These are phyloP conservation scores for Sphenostylis stenocarpa DNA, from an alignment of 306 rosid genomes.

Conservation along the genomic window DNA sequence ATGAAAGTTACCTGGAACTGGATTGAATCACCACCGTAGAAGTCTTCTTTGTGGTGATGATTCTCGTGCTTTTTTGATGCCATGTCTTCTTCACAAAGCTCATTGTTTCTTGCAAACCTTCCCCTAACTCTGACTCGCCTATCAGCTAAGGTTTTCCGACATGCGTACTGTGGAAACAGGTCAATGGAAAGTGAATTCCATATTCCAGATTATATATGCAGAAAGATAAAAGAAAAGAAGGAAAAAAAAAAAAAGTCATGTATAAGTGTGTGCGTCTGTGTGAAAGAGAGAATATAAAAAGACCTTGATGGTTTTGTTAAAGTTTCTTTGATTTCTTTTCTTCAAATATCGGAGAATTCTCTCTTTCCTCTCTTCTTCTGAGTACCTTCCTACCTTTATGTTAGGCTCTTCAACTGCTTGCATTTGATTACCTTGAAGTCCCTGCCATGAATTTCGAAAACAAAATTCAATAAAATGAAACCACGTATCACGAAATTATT, in stretches of 20 bases:
- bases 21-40: slow-evolving; percentile 39
- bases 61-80: slow-evolving; percentile 36
- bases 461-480: neutral
- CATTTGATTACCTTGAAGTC: slow-evolving; percentile 60
- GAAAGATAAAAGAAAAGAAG: neutral
- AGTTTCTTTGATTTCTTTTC: slow-evolving; percentile 96
- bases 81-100: slow-evolving; percentile 48
- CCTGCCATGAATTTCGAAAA: slow-evolving; percentile 39
- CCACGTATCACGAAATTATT: neutral
- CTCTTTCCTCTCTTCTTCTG: slow-evolving; percentile 90
- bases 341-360: slow-evolving; percentile 83
- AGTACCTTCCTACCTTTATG: slow-evolving; percentile 76
- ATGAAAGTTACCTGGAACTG: slow-evolving; percentile 50
- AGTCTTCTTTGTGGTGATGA: slow-evolving; percentile 39
- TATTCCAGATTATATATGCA: neutral
- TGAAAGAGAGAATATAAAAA: neutral
- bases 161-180: slow-evolving; percentile 69
- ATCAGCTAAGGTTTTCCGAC: slow-evolving; percentile 95
- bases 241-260: neutral
- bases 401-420: slow-evolving; percentile 58
- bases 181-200: neutral
- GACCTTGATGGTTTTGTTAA: slow-evolving; percentile 85
- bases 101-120: slow-evolving; percentile 88
- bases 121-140: slow-evolving; percentile 91
- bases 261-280: neutral